These are phyloP conservation scores for Neonectria sp. DNA, from an alignment of 2,329 filamentous ascomycete species.

Conservation along the genomic window DNA sequence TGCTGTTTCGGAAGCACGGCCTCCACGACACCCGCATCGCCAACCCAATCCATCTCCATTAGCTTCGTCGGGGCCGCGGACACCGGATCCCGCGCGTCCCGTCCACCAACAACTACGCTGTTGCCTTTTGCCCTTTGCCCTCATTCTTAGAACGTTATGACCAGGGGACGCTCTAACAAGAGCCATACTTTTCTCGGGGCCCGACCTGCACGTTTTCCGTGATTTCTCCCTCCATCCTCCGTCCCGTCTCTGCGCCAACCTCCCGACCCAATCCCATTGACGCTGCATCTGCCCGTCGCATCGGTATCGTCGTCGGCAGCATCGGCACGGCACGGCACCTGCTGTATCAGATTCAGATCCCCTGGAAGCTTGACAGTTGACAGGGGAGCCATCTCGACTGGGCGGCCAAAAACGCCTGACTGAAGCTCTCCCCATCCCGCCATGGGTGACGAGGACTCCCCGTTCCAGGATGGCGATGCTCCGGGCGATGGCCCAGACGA, in stretches of 20 bases:
- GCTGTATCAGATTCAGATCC: not conserved
- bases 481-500: constrained; percentile 39
- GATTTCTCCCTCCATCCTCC: constrained; percentile 18
- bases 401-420: too few species aligned
- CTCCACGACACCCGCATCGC: constrained; percentile 30
- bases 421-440: constrained; percentile 3
- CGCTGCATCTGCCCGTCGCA: constrained; percentile 15
- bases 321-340: not conserved
- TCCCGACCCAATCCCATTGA: constrained; percentile 20
- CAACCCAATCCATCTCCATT: not conserved
- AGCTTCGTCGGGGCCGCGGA: not conserved
- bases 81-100: constrained; percentile 44
- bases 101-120: not conserved
- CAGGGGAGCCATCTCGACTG: too few species aligned
- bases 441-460: constrained; percentile 37
- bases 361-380: too few species aligned
- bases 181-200: constrained; percentile 28
- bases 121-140: not conserved
- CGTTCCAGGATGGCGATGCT: constrained; percentile 31
- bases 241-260: constrained; percentile 26
- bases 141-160: constrained; percentile 28
- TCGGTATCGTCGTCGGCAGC: constrained; percentile 12
- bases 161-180: constrained; percentile 1
- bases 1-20: constrained; percentile 35
- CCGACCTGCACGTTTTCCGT: constrained; percentile 30